A percentile compares a stretch with the other conserved stretches of the same genome.
Evolutionary conservation across 768 basidiomycete species (phyloP).

Genomic region (Mycena vulgaris): DNA sequence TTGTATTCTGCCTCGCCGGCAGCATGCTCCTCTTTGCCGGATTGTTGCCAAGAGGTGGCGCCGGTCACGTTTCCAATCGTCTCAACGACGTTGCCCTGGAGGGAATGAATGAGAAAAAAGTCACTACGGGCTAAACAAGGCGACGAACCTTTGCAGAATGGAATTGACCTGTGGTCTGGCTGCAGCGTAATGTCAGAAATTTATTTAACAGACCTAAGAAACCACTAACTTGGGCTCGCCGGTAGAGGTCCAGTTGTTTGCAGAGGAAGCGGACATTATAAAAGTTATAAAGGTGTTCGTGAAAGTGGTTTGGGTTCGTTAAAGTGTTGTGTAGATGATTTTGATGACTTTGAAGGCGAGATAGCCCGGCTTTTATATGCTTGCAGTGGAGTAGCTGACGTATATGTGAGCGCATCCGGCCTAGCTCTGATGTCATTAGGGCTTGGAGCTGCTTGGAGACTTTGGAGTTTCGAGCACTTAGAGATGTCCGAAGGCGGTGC

Average conservation of each 20-base stretch:
- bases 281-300: background rate
- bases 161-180: slow-evolving; percentile 60
- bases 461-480: too few relatives aligned
- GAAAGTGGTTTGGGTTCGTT: slow-evolving; percentile 7
- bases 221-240: slow-evolving; percentile 27
- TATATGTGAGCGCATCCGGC: too few relatives aligned
- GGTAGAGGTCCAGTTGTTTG: slow-evolving; percentile 23
- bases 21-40: slow-evolving; percentile 63
- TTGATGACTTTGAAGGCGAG: background rate
- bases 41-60: slow-evolving; percentile 52
- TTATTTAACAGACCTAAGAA: background rate
- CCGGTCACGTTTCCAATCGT: slow-evolving; percentile 62
- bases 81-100: slow-evolving; percentile 53
- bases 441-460: too few relatives aligned
- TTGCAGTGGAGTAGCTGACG: background rate
- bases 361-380: background rate
- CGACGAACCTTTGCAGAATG: slow-evolving; percentile 55
- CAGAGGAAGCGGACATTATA: slow-evolving; percentile 21
- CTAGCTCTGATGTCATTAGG: too few relatives aligned
- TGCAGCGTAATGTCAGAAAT: slow-evolving; percentile 32
- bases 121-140: background rate
- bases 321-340: background rate
- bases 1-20: slow-evolving; percentile 60
- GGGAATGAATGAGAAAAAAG: background rate
- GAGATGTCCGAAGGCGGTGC: too few relatives aligned